Conservation (phyloP, 2,329 filamentous ascomycete genomes). For the Trichoderma brevicompactum region DNA sequence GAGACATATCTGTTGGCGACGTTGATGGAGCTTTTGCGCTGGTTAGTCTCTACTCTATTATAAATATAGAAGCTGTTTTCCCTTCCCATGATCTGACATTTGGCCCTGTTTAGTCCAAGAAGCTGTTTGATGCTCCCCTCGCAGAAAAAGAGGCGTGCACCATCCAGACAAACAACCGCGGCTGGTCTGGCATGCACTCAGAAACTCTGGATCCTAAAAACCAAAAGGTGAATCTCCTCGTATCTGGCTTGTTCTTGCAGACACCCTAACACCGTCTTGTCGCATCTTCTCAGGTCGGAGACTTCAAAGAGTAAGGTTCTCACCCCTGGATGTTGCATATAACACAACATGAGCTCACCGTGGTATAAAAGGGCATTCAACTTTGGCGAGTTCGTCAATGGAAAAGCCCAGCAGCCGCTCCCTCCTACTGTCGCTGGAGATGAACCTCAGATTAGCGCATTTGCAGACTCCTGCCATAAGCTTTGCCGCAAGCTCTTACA, state of each 20-base stretch:
- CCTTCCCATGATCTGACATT: not conserved
- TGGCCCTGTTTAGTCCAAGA: constrained; percentile 55
- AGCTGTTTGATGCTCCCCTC: constrained; percentile 70
- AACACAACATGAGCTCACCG: constrained; percentile 13
- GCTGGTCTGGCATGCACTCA: constrained; percentile 85
- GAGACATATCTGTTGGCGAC: constrained; percentile 66
- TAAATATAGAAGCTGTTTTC: not conserved
- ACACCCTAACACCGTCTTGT: not conserved
- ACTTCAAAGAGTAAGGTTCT: constrained; percentile 80
- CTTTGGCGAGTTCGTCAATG: constrained; percentile 74
- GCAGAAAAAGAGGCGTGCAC: constrained; percentile 75
- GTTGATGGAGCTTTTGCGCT: constrained; percentile 75
- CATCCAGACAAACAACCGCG: constrained; percentile 80
- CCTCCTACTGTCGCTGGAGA: constrained; percentile 65
- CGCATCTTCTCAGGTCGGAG: constrained; percentile 62
- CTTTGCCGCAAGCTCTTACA: constrained; percentile 75
- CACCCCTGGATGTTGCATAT: not conserved
- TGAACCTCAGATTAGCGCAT: constrained; percentile 65
- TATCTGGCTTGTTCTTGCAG: no score
- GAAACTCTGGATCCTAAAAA: constrained; percentile 86
- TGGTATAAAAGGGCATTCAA: constrained; percentile 75
- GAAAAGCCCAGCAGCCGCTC: constrained; percentile 76
- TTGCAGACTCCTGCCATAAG: constrained; percentile 70
- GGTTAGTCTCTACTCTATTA: constrained; percentile 52
- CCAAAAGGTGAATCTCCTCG: constrained; percentile 63